Evolutionary conservation across 2,329 filamentous ascomycete genomes (phyloP).

Genomic region (Talaromyces sp.): DNA sequence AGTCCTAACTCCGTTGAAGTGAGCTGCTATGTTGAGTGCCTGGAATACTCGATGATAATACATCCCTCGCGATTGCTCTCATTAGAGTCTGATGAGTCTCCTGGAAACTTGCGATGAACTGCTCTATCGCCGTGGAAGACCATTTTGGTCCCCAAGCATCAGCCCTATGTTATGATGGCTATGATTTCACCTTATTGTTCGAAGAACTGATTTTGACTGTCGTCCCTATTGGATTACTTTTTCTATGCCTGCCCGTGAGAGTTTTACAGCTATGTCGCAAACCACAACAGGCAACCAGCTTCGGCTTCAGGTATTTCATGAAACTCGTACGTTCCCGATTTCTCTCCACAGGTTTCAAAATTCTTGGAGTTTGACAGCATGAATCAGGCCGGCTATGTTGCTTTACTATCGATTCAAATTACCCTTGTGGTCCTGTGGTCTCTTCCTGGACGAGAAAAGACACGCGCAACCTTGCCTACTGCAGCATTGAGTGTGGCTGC

Average conservation of each 20-base stretch:
- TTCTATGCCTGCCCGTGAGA: neutral
- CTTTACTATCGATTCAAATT: slow-evolving; percentile 34
- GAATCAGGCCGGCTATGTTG: slow-evolving; percentile 21
- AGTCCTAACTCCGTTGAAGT: neutral
- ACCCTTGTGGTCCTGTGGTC: slow-evolving; percentile 37
- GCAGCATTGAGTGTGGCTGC: slow-evolving; percentile 30
- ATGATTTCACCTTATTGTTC: slow-evolving; percentile 46
- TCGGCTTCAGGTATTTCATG: neutral
- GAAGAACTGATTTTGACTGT: slow-evolving; percentile 41
- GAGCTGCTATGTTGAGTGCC: neutral
- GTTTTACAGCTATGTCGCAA: neutral
- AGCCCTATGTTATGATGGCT: slow-evolving; percentile 33
- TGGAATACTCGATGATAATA: neutral
- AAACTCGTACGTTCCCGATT: neutral
- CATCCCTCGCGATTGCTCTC: neutral
- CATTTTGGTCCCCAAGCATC: neutral
- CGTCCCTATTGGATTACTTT: slow-evolving; percentile 34
- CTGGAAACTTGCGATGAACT: neutral
- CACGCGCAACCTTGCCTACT: slow-evolving; percentile 32
- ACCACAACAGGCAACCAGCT: neutral
- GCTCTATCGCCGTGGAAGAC: neutral
- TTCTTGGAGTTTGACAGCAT: neutral
- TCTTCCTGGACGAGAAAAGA: slow-evolving; percentile 28
- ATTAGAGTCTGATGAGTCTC: neutral
- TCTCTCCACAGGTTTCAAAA: neutral